A percentile compares a stretch with the other conserved stretches of the same genome.
Evolutionary conservation across 768 basidiomycete species (phyloP).

Genomic region (Paxillus involutus): DNA sequence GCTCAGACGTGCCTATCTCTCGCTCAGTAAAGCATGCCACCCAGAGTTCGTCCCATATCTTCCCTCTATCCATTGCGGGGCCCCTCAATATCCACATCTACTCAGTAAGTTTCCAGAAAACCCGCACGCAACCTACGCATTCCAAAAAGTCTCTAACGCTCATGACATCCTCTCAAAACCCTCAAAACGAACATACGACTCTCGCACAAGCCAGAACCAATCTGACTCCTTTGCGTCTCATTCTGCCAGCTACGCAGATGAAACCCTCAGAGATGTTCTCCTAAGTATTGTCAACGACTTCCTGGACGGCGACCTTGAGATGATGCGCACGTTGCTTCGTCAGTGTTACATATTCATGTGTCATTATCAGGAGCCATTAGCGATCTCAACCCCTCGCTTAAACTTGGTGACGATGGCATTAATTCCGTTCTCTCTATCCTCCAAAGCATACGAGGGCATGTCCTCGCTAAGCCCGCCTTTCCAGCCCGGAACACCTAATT

Average conservation of each 20-base stretch:
- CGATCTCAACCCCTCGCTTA: constrained; percentile 76
- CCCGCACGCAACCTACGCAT: constrained; percentile 77
- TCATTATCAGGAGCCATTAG: constrained; percentile 61
- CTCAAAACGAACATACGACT: constrained; percentile 67
- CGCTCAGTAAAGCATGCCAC: constrained; percentile 74
- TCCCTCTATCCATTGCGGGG: neutral
- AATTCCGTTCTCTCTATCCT: constrained; percentile 72
- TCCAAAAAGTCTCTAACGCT: constrained; percentile 84
- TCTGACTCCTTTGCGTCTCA: constrained; percentile 54
- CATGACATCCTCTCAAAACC: constrained; percentile 81
- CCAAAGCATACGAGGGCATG: constrained; percentile 67
- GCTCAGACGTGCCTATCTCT: constrained; percentile 74
- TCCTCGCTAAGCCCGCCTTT: constrained; percentile 53
- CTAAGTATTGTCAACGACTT: constrained; percentile 79
- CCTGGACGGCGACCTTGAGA: constrained; percentile 83
- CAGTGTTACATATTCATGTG: constrained; percentile 25
- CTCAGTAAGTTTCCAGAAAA: constrained; percentile 75
- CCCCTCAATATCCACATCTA: neutral
- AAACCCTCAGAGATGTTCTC: constrained; percentile 76
- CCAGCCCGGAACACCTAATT: neutral
- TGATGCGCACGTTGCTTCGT: constrained; percentile 77
- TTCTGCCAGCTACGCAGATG: constrained; percentile 62
- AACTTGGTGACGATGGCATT: constrained; percentile 76
- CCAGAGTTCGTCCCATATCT: constrained; percentile 68
- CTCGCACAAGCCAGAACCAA: constrained; percentile 40